Evolutionary conservation across 2,329 filamentous ascomycete species (phyloP), one percentile per base, ranked within the genome.

Genomic region (Whalleya microplaca): DNA sequence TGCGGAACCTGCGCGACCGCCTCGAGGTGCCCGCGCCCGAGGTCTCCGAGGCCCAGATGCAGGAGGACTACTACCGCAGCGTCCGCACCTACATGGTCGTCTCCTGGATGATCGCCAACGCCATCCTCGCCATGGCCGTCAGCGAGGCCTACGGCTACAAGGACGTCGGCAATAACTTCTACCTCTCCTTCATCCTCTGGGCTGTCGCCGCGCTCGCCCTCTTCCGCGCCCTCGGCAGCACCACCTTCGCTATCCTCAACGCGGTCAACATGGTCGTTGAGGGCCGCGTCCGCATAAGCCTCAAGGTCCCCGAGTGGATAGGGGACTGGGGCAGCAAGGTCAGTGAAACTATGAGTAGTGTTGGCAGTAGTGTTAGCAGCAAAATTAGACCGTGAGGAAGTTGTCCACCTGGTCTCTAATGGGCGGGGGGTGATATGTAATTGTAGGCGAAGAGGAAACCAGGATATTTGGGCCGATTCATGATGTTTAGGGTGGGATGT

Each of bases 21-120:
- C 82, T 99, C 66, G 92, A 96, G 72, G 94, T 98, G 0, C 80
- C 89, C 10, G 72, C 75, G 12, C 73, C 83, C 0, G 74, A 79
- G 0, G 66, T 85, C 16, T 87, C 84, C 43, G 94, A 97, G 66
- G 80, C 84, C 0, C 95, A 98, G 76, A 77, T 92, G 75, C 95
- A 99, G 74, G 95, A 99, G 74, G 95, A 99, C 76, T 99, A 99
- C 82, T 99, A 99, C 83, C 91, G 93, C 73, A 91, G 89, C 41
- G 95, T 99, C 50, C 87, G 95, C 52, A 99, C 95, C 0, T 99
- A 99, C 85, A 96, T 99, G 88, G 95, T 99, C 12, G 87, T 96
- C 43, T 83, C 88, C 45, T 99, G 95, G 95, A 92, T 99, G 84
- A 83, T 96, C 37, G 86, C 87, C 67, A 99, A 99, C 73, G 92